Evolutionary conservation across 2,329 filamentous ascomycete genomes (phyloP), one percentile per base, ranked within the genome.

Genomic region (Eurotiales sp.): DNA sequence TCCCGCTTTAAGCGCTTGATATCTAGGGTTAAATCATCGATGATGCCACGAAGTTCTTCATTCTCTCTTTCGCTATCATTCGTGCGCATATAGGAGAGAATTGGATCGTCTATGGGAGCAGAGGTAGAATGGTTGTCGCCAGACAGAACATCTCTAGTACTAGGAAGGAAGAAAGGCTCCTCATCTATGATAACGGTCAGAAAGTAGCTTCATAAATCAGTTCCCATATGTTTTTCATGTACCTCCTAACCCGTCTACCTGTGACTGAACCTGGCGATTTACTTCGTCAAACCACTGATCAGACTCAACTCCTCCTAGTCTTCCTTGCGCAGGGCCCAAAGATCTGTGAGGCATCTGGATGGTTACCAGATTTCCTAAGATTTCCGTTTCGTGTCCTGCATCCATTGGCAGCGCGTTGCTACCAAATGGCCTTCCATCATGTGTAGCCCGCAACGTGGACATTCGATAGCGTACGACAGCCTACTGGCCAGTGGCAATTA

Each of bases 11-110:
- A 67, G 46, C 83, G 85, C 65, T 89, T 88, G 64, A 93, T 95
- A 63, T 90, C 86, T 22, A 95, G 75, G 0, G 89, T 95, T 53
- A 95, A 69, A 64, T 95, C 90, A 61, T 95, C 89, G 43, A 95
- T 95, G 14, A 95, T 88, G 58, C 86, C 86, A 42, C 89, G 79
- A 54, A 84, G 91, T 51, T 91, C 88, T 51, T 88, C 87, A 23
- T 81, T 83, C 46, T 84, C 85, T 62, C 82, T 88, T 25, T 72
- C 74, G 62, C 71, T 81, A 17, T 68, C 17, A 36, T 44, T 51
- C 4, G 15, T 29, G 11, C 48, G 46, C 48, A 54, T 54, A 30
- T 54, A 51, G 23, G 48, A 51, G 8, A 54, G 44, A 23, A 54
- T 80, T 2, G 71, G 70, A 32, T 40, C 67, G 56, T 58, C 57